Evolutionary conservation across 495 filamentous ascomycete species (phyloP).

Genomic region (Xylaria curta): DNA sequence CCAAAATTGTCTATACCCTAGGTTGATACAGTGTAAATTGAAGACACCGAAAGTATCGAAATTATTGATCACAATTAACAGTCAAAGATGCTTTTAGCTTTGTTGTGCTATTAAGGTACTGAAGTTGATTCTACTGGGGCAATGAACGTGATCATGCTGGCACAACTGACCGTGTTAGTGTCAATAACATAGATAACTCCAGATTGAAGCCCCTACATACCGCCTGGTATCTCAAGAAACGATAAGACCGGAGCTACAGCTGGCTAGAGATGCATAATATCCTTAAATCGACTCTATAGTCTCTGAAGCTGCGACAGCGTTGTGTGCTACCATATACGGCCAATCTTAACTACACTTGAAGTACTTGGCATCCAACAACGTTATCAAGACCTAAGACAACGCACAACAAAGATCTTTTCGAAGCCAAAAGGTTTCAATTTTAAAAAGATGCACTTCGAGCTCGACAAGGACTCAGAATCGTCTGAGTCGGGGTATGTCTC

Average conservation of each 20-base stretch:
- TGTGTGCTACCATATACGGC: background rate
- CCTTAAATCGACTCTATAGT: background rate
- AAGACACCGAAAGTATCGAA: background rate
- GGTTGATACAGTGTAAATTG: conserved; percentile 2
- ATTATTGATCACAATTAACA: background rate
- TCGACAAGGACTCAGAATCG: background rate
- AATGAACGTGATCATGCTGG: conserved; percentile 1
- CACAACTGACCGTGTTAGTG: background rate
- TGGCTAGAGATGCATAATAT: background rate
- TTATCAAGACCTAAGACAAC: background rate
- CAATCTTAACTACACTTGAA: background rate
- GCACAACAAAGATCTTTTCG: background rate
- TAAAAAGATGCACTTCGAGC: background rate
- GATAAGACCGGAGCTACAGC: background rate
- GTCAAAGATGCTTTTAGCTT: background rate
- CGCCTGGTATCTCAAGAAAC: background rate
- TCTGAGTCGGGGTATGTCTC: background rate
- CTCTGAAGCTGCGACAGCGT: background rate
- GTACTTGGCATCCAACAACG: background rate
- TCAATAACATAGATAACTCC: background rate
- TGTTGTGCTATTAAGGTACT: background rate
- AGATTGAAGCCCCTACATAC: background rate
- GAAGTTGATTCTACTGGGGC: background rate
- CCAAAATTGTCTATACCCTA: background rate
- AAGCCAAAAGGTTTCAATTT: background rate